Evolutionary conservation across 345 rosid species (phyloP), one percentile per base, ranked within the genome.

Genomic region (Corchorus olitorius): DNA sequence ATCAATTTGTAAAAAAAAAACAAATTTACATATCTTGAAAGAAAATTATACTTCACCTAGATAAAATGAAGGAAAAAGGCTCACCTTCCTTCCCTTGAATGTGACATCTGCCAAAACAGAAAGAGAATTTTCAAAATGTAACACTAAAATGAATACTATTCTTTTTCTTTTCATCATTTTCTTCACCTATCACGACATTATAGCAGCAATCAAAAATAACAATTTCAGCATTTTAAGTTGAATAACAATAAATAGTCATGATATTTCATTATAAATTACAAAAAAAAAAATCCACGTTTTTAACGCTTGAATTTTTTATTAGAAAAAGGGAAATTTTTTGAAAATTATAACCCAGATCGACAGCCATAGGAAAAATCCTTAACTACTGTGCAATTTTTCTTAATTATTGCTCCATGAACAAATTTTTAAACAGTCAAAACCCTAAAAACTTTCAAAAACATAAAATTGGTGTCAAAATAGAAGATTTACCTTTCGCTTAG

Each of bases 31-130:
- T 0, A 3, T 48, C 74, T 17, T n/a, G 2, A 45, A 52, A 46
- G 37, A 67, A 15, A 60, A 54, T 41, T 13, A 20, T 1, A 6
- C 22, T 56, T 13, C 13, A 33, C 19, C 4, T 65, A 8, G 63
- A 6, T 65, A 17, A 34, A 4, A 17, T 41, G 8, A 6, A 11
- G 39, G 16, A 46, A 14, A 46, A 15, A 0, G 37, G 72, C 87
- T 83, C 35, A 84, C 93, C 89, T 90, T 81, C 80, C 83, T 81
- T 85, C 87, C 86, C 90, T 85, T 66, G 86, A 76, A 82, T 78
- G 81, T 9, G 90, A 70, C 93, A 86, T 88, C 86, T 84, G 80
- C 60, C 16, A 69, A 12, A 22, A 53, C 56, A 63, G 34, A 63
- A 65, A 73, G 61, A 71, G 4, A 12, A 16, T 17, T 35, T 52